A percentile compares a stretch with the other conserved stretches of the same genome.
Conservation (phyloP, 2,329 filamentous ascomycete genomes). For the Phialocephala subalpina region DNA sequence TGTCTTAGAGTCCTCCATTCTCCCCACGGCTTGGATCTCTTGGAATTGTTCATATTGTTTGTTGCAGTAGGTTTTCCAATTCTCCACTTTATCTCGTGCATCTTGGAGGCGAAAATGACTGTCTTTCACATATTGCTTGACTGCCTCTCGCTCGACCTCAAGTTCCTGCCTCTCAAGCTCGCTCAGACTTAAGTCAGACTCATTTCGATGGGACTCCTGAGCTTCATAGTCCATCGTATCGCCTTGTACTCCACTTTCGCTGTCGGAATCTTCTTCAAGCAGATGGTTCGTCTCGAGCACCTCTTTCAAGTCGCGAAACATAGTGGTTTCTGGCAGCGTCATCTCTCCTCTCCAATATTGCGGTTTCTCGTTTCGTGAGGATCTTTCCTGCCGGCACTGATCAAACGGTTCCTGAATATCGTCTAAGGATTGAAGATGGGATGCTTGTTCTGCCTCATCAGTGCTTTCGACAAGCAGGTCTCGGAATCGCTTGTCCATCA, state of each 20-base stretch:
- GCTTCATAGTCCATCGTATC: background rate
- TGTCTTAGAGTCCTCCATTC: conserved; percentile 14
- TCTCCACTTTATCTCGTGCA: conserved; percentile 19
- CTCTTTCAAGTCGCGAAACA: background rate
- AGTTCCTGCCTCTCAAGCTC: background rate
- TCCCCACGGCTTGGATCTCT: conserved; percentile 8
- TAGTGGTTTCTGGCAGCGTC: too few relatives aligned
- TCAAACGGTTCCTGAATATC: background rate
- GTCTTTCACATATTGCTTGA: background rate
- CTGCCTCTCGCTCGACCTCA: background rate
- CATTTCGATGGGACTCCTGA: background rate
- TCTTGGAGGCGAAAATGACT: background rate
- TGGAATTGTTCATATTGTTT: conserved; percentile 15
- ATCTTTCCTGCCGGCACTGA: background rate
- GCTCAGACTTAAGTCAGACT: background rate
- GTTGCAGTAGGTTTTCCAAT: conserved; percentile 23
- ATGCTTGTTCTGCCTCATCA: background rate
- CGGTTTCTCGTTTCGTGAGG: background rate
- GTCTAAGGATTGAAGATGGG: background rate
- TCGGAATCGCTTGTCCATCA: background rate
- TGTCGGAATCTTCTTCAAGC: background rate
- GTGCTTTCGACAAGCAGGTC: too few relatives aligned
- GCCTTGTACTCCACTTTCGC: background rate
- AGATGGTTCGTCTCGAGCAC: background rate
- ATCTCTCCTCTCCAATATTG: background rate